Percentiles rank a stretch among this genome's conserved stretches.
Evolutionary conservation across 208 protist species (phyloP).

Genomic region (Cochliopodium minus): DNA sequence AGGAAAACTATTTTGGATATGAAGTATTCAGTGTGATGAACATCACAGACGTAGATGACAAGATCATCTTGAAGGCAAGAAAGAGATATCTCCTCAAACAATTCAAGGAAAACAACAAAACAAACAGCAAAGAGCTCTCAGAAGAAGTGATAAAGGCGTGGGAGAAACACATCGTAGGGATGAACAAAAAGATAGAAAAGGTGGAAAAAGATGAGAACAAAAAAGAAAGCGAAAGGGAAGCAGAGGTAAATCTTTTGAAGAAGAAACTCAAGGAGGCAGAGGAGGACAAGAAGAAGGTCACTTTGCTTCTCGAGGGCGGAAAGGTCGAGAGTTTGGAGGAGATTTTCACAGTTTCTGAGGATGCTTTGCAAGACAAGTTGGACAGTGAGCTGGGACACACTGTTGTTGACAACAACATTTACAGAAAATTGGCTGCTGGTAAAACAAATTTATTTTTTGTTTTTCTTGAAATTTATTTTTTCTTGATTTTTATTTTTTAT

Average conservation of each 20-base stretch:
- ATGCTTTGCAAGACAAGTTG: no score
- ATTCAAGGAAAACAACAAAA: slow-evolving; percentile 37
- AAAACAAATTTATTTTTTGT: slow-evolving; percentile 37
- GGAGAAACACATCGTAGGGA: slow-evolving; percentile 31
- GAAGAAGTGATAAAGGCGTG: slow-evolving; percentile 39
- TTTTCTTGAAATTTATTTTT: slow-evolving; percentile 6
- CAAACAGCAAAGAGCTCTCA: no score
- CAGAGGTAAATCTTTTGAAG: slow-evolving; percentile 46
- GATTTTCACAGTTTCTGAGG: no score
- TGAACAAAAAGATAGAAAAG: slow-evolving; percentile 25
- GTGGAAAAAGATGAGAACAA: slow-evolving; percentile 21
- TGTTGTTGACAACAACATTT: no score
- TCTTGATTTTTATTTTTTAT: neutral
- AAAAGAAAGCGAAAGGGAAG: slow-evolving; percentile 51
- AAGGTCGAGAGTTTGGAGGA: no score
- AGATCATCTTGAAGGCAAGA: slow-evolving; percentile 83
- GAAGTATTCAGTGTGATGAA: slow-evolving; percentile 78
- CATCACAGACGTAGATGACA: slow-evolving; percentile 98
- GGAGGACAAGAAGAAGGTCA: slow-evolving; percentile 37
- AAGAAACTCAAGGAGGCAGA: slow-evolving; percentile 38
- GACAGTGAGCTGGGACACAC: no score
- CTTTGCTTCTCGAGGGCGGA: no score
- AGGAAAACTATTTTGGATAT: slow-evolving; percentile 85
- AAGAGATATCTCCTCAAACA: slow-evolving; percentile 56
- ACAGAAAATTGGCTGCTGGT: slow-evolving; percentile 7